Conservation (phyloP, 805 yeast species). For the Candida pini region DNA sequence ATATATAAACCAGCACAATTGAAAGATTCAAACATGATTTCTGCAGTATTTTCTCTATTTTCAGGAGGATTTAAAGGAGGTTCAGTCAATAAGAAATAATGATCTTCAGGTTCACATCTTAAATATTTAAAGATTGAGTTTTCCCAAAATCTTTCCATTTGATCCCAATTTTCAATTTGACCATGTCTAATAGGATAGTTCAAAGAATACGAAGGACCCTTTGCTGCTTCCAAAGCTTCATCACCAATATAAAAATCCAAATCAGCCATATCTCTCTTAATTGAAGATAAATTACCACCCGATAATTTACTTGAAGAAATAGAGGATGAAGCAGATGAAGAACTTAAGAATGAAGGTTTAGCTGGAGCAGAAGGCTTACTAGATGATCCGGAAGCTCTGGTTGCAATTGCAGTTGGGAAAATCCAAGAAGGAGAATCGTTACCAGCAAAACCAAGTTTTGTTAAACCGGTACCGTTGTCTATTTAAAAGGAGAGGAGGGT, state of each 20-base stretch:
- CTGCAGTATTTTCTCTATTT: constrained; percentile 97
- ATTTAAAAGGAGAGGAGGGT: neutral
- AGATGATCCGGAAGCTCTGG: constrained; percentile 46
- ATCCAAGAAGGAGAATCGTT: constrained; percentile 97
- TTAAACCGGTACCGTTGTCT: constrained; percentile 91
- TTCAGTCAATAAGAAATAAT: constrained; percentile 89
- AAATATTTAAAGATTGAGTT: constrained; percentile 92
- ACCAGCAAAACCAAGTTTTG: constrained; percentile 97
- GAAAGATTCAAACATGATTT: constrained; percentile 97
- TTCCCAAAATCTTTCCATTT: constrained; percentile 99
- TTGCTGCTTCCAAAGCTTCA: constrained; percentile 89
- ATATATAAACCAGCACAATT: constrained; percentile 98
- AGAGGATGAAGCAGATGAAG: constrained; percentile 20
- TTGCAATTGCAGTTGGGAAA: constrained; percentile 94
- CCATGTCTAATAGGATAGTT: constrained; percentile 96
- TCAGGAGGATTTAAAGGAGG: constrained; percentile 99
- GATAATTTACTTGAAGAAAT: constrained; percentile 8
- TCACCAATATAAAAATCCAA: constrained; percentile 93
- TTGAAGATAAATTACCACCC: constrained; percentile 41
- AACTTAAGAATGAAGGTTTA: constrained; percentile 40
- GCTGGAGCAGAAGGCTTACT: constrained; percentile 38
- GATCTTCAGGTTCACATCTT: constrained; percentile 98
- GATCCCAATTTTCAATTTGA: constrained; percentile 98
- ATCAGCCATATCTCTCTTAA: constrained; percentile 88
- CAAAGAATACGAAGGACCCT: constrained; percentile 81